Evolutionary conservation across 108 stramenopile genomes (phyloP).

Genomic region (Skeletonema costatum): DNA sequence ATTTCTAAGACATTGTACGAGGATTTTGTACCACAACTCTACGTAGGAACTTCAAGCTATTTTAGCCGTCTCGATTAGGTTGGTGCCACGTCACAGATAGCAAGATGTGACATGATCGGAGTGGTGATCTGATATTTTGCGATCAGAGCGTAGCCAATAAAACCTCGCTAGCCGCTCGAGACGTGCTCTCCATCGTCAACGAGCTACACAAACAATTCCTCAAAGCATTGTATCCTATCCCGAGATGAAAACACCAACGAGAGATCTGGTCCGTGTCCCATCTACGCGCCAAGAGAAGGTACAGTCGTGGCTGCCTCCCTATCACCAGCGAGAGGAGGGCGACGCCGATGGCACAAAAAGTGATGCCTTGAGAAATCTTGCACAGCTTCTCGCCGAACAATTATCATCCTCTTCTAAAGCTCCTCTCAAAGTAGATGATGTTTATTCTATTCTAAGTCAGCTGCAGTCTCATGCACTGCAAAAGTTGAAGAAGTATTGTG

Average conservation of each 20-base stretch:
- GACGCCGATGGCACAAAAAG: not conserved
- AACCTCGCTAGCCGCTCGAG: no score
- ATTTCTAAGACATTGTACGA: no score
- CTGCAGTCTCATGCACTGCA: constrained; percentile 16
- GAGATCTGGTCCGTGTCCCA: constrained; percentile 16
- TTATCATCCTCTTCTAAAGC: not conserved
- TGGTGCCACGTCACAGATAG: no score
- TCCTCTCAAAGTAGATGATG: not conserved
- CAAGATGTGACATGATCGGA: no score
- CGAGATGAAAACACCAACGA: constrained; percentile 2
- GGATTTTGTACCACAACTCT: no score
- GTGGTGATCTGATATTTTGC: no score
- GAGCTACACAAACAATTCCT: not conserved
- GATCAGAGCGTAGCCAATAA: no score
- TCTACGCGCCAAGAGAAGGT: constrained; percentile 25
- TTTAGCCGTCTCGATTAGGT: no score
- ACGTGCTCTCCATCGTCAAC: not conserved
- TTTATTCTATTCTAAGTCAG: constrained; percentile 8
- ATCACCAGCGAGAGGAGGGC: constrained; percentile 1
- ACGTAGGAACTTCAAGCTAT: no score
- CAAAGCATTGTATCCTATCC: not conserved
- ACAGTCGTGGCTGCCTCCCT: constrained; percentile 24
- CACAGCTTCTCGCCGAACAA: not conserved
- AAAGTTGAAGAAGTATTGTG: constrained; percentile 9
- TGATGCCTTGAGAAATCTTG: constrained; percentile 1